Percentiles rank a stretch among this genome's conserved stretches.
These are phyloP conservation scores for Cubamyces sp. DNA, from an alignment of 768 basidiomycete genomes.

Conservation along the genomic window DNA sequence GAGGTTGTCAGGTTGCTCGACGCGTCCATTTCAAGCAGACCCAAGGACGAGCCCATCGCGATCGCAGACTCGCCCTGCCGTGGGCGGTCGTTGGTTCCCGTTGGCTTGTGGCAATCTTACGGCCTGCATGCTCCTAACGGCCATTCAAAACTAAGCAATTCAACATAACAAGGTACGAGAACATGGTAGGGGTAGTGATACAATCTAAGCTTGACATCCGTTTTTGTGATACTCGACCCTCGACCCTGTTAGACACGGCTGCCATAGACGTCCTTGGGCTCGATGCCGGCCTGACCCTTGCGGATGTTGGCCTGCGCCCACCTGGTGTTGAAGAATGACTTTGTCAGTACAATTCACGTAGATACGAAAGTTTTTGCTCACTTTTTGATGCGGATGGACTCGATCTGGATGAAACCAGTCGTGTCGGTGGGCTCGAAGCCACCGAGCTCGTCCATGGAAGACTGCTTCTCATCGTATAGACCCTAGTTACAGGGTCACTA, in stretches of 20 bases:
- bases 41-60: too few species aligned
- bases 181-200: conserved; percentile 4
- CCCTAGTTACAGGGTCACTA: conserved; percentile 50
- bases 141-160: background rate
- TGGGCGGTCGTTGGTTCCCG: too few species aligned
- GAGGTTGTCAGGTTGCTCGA: too few species aligned
- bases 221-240: background rate
- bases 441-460: conserved; percentile 98
- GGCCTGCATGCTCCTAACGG: too few species aligned
- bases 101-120: too few species aligned
- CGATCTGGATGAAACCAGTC: conserved; percentile 95
- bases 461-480: conserved; percentile 93
- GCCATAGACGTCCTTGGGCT: conserved; percentile 28
- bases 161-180: background rate
- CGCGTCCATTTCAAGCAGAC: too few species aligned
- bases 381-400: conserved; percentile 98
- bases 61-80: too few species aligned
- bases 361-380: conserved; percentile 43
- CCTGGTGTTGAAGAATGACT: conserved; percentile 46
- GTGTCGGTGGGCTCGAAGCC: conserved; percentile 97
- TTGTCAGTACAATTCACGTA: background rate
- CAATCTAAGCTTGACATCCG: conserved; percentile 9
- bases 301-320: conserved; percentile 89
- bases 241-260: conserved; percentile 15
- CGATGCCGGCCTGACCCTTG: conserved; percentile 56